Evolutionary conservation across 345 rosid species (phyloP).

Genomic region (Arabidopsis suecica): DNA sequence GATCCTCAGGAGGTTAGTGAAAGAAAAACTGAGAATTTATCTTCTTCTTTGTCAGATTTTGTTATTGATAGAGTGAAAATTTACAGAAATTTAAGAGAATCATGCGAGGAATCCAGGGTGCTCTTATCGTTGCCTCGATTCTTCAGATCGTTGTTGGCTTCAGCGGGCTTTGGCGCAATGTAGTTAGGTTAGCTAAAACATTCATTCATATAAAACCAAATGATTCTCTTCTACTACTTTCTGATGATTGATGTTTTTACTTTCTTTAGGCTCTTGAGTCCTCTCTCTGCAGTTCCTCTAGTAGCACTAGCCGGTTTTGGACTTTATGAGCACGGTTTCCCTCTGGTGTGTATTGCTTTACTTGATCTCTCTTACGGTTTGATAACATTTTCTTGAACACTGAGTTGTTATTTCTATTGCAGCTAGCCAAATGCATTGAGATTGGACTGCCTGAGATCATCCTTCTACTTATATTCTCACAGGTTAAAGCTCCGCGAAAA

Average conservation of each 20-base stretch:
- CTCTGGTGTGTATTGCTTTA: slow-evolving; percentile 60
- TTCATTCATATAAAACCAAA: not conserved
- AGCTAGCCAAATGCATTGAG: slow-evolving; percentile 95
- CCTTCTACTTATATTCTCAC: slow-evolving; percentile 79
- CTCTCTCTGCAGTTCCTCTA: slow-evolving; percentile 88
- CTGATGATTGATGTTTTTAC: not conserved
- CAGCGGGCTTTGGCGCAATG: slow-evolving; percentile 99
- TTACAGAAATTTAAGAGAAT: slow-evolving; percentile 84
- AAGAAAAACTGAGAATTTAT: not conserved
- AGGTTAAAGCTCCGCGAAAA: slow-evolving; percentile 52
- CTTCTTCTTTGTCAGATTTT: not conserved
- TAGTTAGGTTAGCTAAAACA: slow-evolving; percentile 64
- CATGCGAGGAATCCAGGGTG: slow-evolving; percentile 91
- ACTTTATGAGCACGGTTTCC: slow-evolving; percentile 91
- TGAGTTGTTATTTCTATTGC: slow-evolving; percentile 35
- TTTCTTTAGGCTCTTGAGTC: slow-evolving; percentile 75
- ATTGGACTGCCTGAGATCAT: slow-evolving; percentile 88
- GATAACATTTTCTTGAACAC: not conserved
- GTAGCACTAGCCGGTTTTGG: slow-evolving; percentile 95
- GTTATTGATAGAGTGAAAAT: slow-evolving; percentile 6
- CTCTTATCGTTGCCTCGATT: slow-evolving; percentile 93
- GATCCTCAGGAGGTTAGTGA: slow-evolving; percentile 85
- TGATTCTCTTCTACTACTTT: not conserved
- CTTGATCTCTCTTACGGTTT: not conserved
- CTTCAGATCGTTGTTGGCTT: slow-evolving; percentile 91